Percentiles rank a stretch among this genome's conserved stretches.
Conservation (phyloP, 2,329 filamentous ascomycete species). For the Scedosporium dehoogii region DNA sequence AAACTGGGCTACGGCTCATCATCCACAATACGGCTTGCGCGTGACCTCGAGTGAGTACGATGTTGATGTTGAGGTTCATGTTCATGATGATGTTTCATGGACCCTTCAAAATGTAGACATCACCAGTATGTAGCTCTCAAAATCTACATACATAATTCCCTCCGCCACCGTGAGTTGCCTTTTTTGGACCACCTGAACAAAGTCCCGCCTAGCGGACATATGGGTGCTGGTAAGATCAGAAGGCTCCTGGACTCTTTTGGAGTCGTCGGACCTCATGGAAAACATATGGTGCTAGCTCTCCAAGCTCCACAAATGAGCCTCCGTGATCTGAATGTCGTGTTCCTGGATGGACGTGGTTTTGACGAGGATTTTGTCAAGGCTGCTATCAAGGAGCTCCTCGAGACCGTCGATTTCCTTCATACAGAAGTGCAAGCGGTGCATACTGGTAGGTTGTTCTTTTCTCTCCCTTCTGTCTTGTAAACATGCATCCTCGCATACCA, state of each 20-base stretch:
- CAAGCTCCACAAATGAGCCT: neutral
- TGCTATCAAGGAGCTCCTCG: slow-evolving; percentile 18
- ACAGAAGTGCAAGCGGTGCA: slow-evolving; percentile 20
- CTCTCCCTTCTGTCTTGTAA: neutral
- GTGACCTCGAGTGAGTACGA: slow-evolving; percentile 19
- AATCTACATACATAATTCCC: neutral
- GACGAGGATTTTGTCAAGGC: slow-evolving; percentile 19
- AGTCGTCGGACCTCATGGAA: neutral
- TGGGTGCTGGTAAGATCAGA: neutral
- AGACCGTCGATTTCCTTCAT: slow-evolving; percentile 25
- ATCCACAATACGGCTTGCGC: slow-evolving; percentile 33
- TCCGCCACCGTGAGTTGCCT: neutral
- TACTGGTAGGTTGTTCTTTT: slow-evolving; percentile 16
- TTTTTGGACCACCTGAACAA: neutral
- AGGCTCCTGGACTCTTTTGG: neutral
- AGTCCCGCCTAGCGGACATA: neutral
- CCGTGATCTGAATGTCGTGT: neutral
- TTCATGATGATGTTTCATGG: slow-evolving; percentile 14
- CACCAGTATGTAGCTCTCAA: neutral
- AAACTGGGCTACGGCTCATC: slow-evolving; percentile 30
- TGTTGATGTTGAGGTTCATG: slow-evolving; percentile 8
- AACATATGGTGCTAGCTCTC: neutral
- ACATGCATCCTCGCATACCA: neutral
- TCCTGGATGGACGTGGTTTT: slow-evolving; percentile 12
- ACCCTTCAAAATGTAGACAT: neutral